Evolutionary conservation across 257 asterid genomes (phyloP).

Genomic region (Scutellaria barbata): DNA sequence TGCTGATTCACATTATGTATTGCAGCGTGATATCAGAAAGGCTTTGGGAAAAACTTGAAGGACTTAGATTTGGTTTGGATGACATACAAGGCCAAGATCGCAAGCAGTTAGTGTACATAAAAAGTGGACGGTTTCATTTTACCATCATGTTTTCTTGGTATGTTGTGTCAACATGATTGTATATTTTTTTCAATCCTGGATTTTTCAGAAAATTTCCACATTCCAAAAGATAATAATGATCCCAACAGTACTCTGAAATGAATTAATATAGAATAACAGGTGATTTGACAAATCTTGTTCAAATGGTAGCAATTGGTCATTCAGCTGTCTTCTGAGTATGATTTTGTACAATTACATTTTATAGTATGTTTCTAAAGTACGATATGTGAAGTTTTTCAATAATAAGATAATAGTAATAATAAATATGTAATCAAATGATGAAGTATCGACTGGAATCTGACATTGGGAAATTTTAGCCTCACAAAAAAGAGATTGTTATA

Average conservation of each 20-base stretch:
- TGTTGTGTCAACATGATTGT: neutral
- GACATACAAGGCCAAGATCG: neutral
- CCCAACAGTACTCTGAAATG: too few species aligned
- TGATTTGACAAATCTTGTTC: too few species aligned
- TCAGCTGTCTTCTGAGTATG: too few species aligned
- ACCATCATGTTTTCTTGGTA: neutral
- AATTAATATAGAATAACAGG: too few species aligned
- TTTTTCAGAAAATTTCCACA: neutral
- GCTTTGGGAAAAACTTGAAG: constrained; percentile 56
- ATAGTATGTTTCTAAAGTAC: too few species aligned
- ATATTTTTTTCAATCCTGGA: neutral
- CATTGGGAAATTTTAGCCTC: too few species aligned
- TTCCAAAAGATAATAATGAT: neutral
- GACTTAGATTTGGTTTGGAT: neutral
- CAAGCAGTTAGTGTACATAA: neutral
- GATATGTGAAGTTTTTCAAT: too few species aligned
- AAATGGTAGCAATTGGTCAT: too few species aligned
- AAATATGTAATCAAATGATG: too few species aligned
- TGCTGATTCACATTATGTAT: neutral
- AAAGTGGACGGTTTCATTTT: neutral
- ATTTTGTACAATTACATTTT: too few species aligned
- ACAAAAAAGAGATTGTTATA: neutral
- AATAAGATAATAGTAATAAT: too few species aligned
- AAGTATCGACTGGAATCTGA: too few species aligned
- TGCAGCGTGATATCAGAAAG: constrained; percentile 61